A percentile compares a stretch with the other conserved stretches of the same genome.
Evolutionary conservation across 306 rosid genomes (phyloP).

Genomic region (Prunus campanulata): DNA sequence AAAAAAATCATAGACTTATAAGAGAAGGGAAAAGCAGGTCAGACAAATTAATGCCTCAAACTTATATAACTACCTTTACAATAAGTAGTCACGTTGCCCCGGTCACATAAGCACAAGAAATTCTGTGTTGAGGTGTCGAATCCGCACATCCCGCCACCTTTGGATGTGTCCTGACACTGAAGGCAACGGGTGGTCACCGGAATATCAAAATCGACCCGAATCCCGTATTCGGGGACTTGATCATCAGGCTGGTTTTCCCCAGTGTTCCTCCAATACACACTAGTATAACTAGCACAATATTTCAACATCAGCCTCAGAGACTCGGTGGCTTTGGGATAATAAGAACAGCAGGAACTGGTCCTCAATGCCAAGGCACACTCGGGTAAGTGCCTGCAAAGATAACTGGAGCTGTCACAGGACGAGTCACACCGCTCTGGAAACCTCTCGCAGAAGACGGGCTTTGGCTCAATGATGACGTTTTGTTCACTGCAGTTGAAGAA

Average conservation of each 20-base stretch:
- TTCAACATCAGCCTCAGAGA: conserved; percentile 71
- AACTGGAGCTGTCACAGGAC: conserved; percentile 84
- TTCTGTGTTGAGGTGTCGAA: conserved; percentile 47
- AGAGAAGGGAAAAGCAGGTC: not conserved
- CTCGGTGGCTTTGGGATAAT: conserved; percentile 75
- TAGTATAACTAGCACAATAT: conserved; percentile 75
- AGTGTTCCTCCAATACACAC: conserved; percentile 82
- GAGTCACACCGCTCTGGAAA: conserved; percentile 80
- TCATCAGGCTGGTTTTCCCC: conserved; percentile 71
- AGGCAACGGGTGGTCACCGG: conserved; percentile 79
- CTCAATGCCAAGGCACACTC: conserved; percentile 50
- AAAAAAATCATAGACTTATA: not conserved
- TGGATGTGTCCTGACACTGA: conserved; percentile 71
- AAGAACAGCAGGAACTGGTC: conserved; percentile 74
- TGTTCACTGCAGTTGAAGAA: conserved; percentile 86
- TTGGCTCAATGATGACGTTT: conserved; percentile 67
- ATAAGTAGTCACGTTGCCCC: conserved; percentile 70
- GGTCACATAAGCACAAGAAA: conserved; percentile 70
- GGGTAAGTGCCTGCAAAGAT: conserved; percentile 83
- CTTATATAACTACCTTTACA: conserved; percentile 59
- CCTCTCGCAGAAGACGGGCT: conserved; percentile 78
- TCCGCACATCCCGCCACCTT: conserved; percentile 90
- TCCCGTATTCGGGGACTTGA: conserved; percentile 87
- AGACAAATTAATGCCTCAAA: not conserved
- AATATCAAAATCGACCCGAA: conserved; percentile 73